A percentile compares a stretch with the other conserved stretches of the same genome.
phyloP scores from a whole-genome alignment of 2,329 filamentous ascomycete genomes.

The Claviceps pazoutovae region DNA sequence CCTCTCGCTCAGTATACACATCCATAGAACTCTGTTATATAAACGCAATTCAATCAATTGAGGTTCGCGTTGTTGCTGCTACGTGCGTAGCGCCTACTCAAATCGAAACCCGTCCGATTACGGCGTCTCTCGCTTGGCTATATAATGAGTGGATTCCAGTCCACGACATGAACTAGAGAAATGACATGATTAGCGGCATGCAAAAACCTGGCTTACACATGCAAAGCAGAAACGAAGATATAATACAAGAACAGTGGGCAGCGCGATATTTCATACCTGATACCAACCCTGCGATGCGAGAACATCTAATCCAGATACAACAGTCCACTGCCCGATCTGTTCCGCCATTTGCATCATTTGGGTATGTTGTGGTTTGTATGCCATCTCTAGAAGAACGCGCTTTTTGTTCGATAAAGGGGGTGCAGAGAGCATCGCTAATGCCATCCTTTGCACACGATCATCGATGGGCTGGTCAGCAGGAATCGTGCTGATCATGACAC shows the following conservation, averaged over 20 bases:
- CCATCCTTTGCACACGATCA: slow-evolving; percentile 47
- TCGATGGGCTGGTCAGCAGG: slow-evolving; percentile 82
- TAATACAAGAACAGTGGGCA: slow-evolving; percentile 6
- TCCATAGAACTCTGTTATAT: too few species aligned
- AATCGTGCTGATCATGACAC: slow-evolving; percentile 77
- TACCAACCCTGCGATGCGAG: slow-evolving; percentile 80
- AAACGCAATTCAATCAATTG: too few species aligned
- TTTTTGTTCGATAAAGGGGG: slow-evolving; percentile 19
- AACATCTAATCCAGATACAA: slow-evolving; percentile 77
- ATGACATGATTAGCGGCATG: neutral
- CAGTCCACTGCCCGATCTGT: slow-evolving; percentile 59
- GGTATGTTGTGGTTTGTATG: slow-evolving; percentile 79
- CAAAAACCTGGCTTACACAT: neutral
- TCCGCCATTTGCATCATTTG: slow-evolving; percentile 72
- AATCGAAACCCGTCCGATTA: slow-evolving; percentile 24
- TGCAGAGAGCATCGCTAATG: slow-evolving; percentile 39
- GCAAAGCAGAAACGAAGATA: neutral
- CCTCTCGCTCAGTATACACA: too few species aligned
- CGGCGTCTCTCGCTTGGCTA: slow-evolving; percentile 49
- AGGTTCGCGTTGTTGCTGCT: neutral
- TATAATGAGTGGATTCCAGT: slow-evolving; percentile 68
- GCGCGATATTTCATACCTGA: slow-evolving; percentile 60
- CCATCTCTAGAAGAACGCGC: slow-evolving; percentile 78
- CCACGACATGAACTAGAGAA: slow-evolving; percentile 60
- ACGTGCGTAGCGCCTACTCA: neutral